Evolutionary conservation across 164 flowering plant species (phyloP), one percentile per base, ranked within the genome.

Genomic region (Liquidambar formosana): DNA sequence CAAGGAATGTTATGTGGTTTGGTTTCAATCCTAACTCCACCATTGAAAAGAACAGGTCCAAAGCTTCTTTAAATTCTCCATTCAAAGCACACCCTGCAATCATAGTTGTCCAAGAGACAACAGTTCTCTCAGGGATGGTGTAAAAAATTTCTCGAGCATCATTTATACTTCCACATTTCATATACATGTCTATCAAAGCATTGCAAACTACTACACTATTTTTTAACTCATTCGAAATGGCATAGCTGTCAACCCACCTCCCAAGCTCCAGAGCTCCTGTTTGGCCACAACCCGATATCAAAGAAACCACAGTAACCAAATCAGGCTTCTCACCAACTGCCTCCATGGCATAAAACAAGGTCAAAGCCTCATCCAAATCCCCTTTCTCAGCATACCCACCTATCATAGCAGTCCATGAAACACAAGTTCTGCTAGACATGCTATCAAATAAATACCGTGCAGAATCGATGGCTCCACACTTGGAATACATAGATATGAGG

Each of bases 51-150:
- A 88, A 86, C 69, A 80, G 75, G 46, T 63, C 64, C 46, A 86
- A 64, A 58, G 90, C 89, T 72, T 80, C 85, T 65, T 59, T 45
- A 43, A 66, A 77, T 33, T 76, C 65, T 53, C 95, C 92, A 75
- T 85, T 82, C 75, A 85, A 71, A 56, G 89, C 86, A 75, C 67
- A 85, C 6, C 89, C 94, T 9, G 80, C 12, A 21, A 90, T 84
- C 83, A 90, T 77, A 13, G 87, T 72, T 23, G 91, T 90, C 92
- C 89, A 90, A 12, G 95, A 82, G 51, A 90, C 78, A 51, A 83
- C 57, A 45, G 78, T 88, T 70, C 49, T 86, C 45, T 73, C 78
- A 13, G 70, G 74, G 82, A 85, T 78, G 38, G 67, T 41, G 16
- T 63, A 53, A 66, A 90, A 85, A 51, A 86, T 47, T 22, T 78